These are phyloP conservation scores for Nakaseomyces delphensis DNA, from an alignment of 1,139 yeast species.

Conservation along the genomic window DNA sequence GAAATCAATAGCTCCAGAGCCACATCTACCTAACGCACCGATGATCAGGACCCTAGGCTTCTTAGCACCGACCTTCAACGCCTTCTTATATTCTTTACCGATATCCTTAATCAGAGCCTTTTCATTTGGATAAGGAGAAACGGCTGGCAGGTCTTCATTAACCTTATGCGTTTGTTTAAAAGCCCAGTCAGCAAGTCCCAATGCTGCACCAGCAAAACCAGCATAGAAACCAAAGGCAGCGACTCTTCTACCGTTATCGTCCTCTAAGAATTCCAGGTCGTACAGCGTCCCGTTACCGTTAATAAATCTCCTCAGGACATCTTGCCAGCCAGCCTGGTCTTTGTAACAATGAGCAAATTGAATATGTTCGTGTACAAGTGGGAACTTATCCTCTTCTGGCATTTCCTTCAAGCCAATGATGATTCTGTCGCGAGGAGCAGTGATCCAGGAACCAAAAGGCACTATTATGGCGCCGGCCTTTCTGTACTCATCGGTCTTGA, in stretches of 20 bases:
- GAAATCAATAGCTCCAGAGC: constrained; percentile 91
- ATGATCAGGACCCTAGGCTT: constrained; percentile 77
- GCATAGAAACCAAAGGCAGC: constrained; percentile 99
- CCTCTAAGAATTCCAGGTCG: constrained; percentile 89
- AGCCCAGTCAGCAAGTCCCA: constrained; percentile 92
- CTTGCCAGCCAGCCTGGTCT: constrained; percentile 95
- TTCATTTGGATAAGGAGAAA: constrained; percentile 78
- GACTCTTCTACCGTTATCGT: constrained; percentile 93
- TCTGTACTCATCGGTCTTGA: constrained; percentile 64
- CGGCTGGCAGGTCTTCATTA: constrained; percentile 64
- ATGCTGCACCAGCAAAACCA: constrained; percentile 98
- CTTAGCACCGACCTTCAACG: constrained; percentile 54
- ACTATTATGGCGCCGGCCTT: constrained; percentile 79
- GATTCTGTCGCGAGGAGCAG: constrained; percentile 82
- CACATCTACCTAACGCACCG: constrained; percentile 98
- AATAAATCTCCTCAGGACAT: constrained; percentile 80
- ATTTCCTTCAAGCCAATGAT: constrained; percentile 91
- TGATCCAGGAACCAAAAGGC: constrained; percentile 86
- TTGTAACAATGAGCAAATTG: constrained; percentile 99
- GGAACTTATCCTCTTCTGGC: constrained; percentile 85
- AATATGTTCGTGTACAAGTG: constrained; percentile 88
- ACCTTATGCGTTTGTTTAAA: constrained; percentile 67
- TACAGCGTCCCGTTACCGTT: constrained; percentile 84
- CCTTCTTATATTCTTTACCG: constrained; percentile 49
- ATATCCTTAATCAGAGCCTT: constrained; percentile 61